A percentile compares a stretch with the other conserved stretches of the same genome.
Evolutionary conservation across 495 filamentous ascomycete genomes (phyloP).

Genomic region (Apodospora peruviana): DNA sequence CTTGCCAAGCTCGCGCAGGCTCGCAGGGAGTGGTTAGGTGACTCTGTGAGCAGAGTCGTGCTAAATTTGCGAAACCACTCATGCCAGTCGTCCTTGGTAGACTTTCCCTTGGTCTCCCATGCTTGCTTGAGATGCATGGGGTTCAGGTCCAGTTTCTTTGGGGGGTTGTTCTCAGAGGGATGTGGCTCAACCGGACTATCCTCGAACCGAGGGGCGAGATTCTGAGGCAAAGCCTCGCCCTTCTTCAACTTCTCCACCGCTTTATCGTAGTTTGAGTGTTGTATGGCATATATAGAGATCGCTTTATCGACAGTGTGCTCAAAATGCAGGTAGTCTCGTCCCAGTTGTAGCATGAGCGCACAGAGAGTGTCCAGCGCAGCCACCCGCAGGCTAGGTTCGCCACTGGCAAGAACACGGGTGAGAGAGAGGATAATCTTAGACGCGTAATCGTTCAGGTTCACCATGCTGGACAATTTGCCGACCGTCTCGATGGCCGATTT

Average conservation of each 20-base stretch:
- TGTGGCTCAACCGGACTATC: slow-evolving; percentile 71
- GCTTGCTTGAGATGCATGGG: slow-evolving; percentile 95
- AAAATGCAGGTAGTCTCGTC: slow-evolving; percentile 90
- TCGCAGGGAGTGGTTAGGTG: slow-evolving; percentile 86
- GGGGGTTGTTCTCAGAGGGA: slow-evolving; percentile 68
- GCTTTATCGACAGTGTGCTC: slow-evolving; percentile 84
- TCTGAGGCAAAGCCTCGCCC: slow-evolving; percentile 86
- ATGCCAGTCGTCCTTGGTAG: slow-evolving; percentile 96
- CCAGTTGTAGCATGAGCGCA: slow-evolving; percentile 90
- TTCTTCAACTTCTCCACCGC: slow-evolving; percentile 89
- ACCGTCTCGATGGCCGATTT: slow-evolving; percentile 92
- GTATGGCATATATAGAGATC: slow-evolving; percentile 61
- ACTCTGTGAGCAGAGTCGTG: slow-evolving; percentile 90
- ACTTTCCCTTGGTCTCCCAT: slow-evolving; percentile 93
- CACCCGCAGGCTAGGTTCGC: slow-evolving; percentile 66
- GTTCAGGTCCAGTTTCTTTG: slow-evolving; percentile 92
- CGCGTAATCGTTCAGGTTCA: slow-evolving; percentile 95
- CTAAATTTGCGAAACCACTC: slow-evolving; percentile 98
- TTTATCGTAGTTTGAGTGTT: slow-evolving; percentile 82
- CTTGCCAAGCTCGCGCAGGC: slow-evolving; percentile 89
- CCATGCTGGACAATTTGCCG: slow-evolving; percentile 88
- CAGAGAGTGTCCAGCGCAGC: slow-evolving; percentile 94
- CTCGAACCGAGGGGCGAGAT: slow-evolving; percentile 81
- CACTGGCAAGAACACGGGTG: slow-evolving; percentile 66
- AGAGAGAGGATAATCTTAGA: slow-evolving; percentile 91